phyloP scores from a whole-genome alignment of 2,329 filamentous ascomycete species.

The Chaetothyriales sp. region DNA sequence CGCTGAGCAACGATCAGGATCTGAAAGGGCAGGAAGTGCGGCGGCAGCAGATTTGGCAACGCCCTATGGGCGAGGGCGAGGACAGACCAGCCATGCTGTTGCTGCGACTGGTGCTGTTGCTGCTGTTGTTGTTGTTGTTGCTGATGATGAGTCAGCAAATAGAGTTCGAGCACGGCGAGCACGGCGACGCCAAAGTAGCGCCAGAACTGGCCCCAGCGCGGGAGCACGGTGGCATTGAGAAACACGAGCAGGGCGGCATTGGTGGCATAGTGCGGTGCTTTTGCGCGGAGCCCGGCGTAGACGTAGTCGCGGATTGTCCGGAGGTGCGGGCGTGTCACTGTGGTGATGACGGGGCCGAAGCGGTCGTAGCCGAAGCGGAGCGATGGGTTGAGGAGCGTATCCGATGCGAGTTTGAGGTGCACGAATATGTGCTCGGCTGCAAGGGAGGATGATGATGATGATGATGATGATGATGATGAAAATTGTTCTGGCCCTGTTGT shows the following conservation, averaged over 20 bases:
- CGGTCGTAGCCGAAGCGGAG: slow-evolving; percentile 79
- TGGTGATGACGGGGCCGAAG: slow-evolving; percentile 58
- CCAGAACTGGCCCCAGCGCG: slow-evolving; percentile 26
- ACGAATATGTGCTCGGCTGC: slow-evolving; percentile 47
- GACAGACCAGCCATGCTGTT: too few relatives aligned
- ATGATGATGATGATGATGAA: too few relatives aligned
- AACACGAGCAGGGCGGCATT: slow-evolving; percentile 21
- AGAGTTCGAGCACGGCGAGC: slow-evolving; percentile 42
- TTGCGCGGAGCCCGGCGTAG: slow-evolving; percentile 42
- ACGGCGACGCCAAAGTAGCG: slow-evolving; percentile 38
- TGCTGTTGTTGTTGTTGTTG: too few relatives aligned
- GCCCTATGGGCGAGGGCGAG: slow-evolving; percentile 7
- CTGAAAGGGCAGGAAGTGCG: slow-evolving; percentile 60
- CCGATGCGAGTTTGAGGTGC: slow-evolving; percentile 66
- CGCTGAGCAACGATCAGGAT: slow-evolving; percentile 60
- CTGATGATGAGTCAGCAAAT: slow-evolving; percentile 36
- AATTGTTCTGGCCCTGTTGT: too few relatives aligned
- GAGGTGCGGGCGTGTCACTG: slow-evolving; percentile 34
- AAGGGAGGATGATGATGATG: slow-evolving; percentile 17
- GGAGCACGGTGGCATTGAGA: slow-evolving; percentile 17
- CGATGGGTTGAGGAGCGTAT: slow-evolving; percentile 62
- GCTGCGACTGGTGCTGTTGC: too few relatives aligned
- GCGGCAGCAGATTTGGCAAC: slow-evolving; percentile 31
- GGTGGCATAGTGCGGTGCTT: slow-evolving; percentile 26
- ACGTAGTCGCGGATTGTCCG: slow-evolving; percentile 58